phyloP scores from a whole-genome alignment of 306 rosid genomes.

The Bauhinia variegata region DNA sequence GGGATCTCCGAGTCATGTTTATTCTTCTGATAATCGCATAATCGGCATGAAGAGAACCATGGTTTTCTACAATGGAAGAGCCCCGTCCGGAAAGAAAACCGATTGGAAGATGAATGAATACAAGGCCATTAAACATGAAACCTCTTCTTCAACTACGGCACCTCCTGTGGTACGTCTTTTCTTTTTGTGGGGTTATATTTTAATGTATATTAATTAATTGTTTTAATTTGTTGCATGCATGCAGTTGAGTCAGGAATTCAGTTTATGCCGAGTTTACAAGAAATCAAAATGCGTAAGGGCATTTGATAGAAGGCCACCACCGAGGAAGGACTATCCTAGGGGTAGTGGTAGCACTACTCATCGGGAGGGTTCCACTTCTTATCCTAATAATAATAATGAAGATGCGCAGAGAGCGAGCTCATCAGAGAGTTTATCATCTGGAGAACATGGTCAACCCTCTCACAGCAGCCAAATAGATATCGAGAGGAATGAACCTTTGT shows the following conservation, averaged over 20 bases:
- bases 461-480: conserved; percentile 31
- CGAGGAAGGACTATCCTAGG: conserved; percentile 7
- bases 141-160: conserved; percentile 34
- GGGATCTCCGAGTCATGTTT: conserved; percentile 76
- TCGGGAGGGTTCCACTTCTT: conserved; percentile 26
- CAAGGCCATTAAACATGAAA: conserved; percentile 47
- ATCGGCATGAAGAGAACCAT: conserved; percentile 80
- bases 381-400: not conserved
- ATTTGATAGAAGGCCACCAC: conserved; percentile 73
- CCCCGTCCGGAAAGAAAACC: conserved; percentile 72
- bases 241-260: conserved; percentile 80
- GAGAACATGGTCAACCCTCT: conserved; percentile 41
- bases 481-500: conserved; percentile 39
- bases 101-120: conserved; percentile 99
- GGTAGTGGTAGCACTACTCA: not conserved
- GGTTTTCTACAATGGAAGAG: conserved; percentile 88
- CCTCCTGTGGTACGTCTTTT: conserved; percentile 40
- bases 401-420: conserved; percentile 38
- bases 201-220: too few species aligned
- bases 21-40: conserved; percentile 55
- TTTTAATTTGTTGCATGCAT: too few species aligned
- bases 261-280: conserved; percentile 85
- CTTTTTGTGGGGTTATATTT: too few species aligned
- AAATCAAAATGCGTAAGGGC: conserved; percentile 76
- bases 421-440: conserved; percentile 58